Base-by-base conservation (phyloP, 23 red algal genomes). In the Agarophyton chilense region DNA sequence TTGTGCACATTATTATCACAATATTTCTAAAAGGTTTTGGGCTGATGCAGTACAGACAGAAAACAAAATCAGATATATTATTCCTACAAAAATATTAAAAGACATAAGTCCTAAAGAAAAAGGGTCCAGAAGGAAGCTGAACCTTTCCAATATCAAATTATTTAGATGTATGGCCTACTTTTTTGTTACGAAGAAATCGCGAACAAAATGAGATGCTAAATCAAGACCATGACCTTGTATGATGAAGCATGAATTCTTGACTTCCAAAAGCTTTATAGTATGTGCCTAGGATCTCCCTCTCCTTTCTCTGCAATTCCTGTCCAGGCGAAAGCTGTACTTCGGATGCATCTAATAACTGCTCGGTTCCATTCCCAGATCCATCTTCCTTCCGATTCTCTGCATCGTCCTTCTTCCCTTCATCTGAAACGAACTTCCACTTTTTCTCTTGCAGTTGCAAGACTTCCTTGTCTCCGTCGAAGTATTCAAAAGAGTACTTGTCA, bases 221-320 rank as follows among this genome's bases (percentile, higher is more conserved):
- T 62, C 55, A 25, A 83, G 24, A 34, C 4, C 26, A 2, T 62
- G 79, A 44, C 31, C 51, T 8, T 83, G 66, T 65, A 7, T 83
- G 79, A 34, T 83, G 40, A 10, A 41, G 79, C 54, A 83, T 63
- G 55, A 83, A 83, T 24, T 49, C 33, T 10, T 83, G 16, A 22
- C 2, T 64, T 22, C 56, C 79, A 33, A 83, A 83, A 1, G 18
- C 32, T 6, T 66, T 50, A 42, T 66, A 66, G 53, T 50, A 84
- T n/a, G 38, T 0, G 16, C 4, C 12, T 4, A n/a, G n/a, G n/a
- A n/a, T n/a, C n/a, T n/a, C n/a, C n/a, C n/a, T n/a, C n/a, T n/a
- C n/a, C n/a, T 22, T 84, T 46, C 81, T 67, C 40, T 52, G 39
- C 17, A 84, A 61, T 21, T 84, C 56, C 56, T 84, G 60, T 14